Evolutionary conservation across 78 protist species (phyloP).

Genomic region (Planoprotostelium fungivorum): DNA sequence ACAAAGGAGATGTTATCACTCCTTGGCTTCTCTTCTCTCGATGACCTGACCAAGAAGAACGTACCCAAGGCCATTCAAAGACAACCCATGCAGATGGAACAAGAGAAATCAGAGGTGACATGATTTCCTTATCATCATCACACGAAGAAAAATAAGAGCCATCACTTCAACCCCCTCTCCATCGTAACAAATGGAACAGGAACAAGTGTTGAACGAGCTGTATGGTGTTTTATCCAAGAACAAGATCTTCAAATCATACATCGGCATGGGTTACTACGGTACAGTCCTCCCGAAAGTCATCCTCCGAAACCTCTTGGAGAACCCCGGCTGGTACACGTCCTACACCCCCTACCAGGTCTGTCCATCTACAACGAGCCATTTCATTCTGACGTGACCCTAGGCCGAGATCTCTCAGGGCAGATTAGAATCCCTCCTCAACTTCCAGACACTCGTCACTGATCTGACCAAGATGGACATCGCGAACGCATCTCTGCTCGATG

Average conservation of each 20-base stretch:
- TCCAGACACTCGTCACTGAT: slow-evolving; percentile 92
- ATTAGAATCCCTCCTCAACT: slow-evolving; percentile 93
- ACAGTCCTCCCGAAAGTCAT: slow-evolving; percentile 88
- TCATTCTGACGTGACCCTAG: not conserved
- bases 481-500: slow-evolving; percentile 95
- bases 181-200: slow-evolving; percentile 8
- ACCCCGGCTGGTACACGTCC: slow-evolving; percentile 99
- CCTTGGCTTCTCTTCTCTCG: slow-evolving; percentile 30
- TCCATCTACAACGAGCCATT: not conserved
- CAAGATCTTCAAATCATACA: slow-evolving; percentile 52
- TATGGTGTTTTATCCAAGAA: slow-evolving; percentile 28
- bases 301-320: slow-evolving; percentile 90
- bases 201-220: slow-evolving; percentile 13
- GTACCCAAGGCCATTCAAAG: slow-evolving; percentile 63
- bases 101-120: not conserved
- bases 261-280: slow-evolving; percentile 73
- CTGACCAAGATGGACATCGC: slow-evolving; percentile 84
- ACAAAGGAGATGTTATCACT: slow-evolving; percentile 25
- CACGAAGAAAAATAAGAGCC: not conserved
- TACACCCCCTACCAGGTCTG: slow-evolving; percentile 97
- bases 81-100: not conserved
- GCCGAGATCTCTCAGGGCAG: slow-evolving; percentile 97
- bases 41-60: slow-evolving; percentile 60
- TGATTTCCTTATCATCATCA: not conserved
- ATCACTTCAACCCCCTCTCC: not conserved